These are phyloP conservation scores for Coemansia sp. DNA, from an alignment of 192 early-diverging fungal genomes.

Conservation along the genomic window DNA sequence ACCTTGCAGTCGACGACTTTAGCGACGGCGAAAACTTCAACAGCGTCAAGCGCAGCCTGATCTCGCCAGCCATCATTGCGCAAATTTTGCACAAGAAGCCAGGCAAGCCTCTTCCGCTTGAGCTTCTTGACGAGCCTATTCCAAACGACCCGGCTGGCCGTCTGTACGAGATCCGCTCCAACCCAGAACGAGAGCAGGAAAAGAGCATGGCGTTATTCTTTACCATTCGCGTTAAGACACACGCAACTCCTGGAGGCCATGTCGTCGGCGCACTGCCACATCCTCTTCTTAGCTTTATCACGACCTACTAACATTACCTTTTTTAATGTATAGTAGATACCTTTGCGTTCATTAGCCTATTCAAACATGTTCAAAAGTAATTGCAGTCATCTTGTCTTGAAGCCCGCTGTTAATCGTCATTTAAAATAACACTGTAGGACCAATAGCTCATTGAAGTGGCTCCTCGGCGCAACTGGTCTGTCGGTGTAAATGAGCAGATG, in stretches of 20 bases:
- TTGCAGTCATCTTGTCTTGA: too few relatives aligned
- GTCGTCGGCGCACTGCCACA: constrained; percentile 37
- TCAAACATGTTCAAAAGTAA: too few relatives aligned
- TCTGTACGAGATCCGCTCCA: constrained; percentile 45
- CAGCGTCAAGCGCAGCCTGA: constrained; percentile 38
- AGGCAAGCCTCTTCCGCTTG: constrained; percentile 23
- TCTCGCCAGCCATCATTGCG: constrained; percentile 35
- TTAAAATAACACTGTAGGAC: too few relatives aligned
- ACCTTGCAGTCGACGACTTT: constrained; percentile 18
- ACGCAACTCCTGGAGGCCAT: constrained; percentile 16
- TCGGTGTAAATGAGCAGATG: too few relatives aligned
- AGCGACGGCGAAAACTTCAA: constrained; percentile 28
- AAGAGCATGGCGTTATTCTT: constrained; percentile 44
- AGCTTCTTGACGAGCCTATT: constrained; percentile 49
- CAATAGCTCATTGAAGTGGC: too few relatives aligned
- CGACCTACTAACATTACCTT: constrained; percentile 21
- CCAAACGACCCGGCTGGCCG: constrained; percentile 46
- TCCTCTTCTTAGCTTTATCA: constrained; percentile 47
- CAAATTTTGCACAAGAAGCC: constrained; percentile 40
- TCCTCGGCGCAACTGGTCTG: too few relatives aligned
- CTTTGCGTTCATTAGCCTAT: not conserved
- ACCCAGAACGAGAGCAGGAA: constrained; percentile 26
- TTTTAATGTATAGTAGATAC: not conserved
- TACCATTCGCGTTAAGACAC: constrained; percentile 43
- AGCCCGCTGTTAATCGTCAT: too few relatives aligned